Evolutionary conservation across 768 basidiomycete genomes (phyloP), one percentile per base, ranked within the genome.

Genomic region (Mycena belliarum): DNA sequence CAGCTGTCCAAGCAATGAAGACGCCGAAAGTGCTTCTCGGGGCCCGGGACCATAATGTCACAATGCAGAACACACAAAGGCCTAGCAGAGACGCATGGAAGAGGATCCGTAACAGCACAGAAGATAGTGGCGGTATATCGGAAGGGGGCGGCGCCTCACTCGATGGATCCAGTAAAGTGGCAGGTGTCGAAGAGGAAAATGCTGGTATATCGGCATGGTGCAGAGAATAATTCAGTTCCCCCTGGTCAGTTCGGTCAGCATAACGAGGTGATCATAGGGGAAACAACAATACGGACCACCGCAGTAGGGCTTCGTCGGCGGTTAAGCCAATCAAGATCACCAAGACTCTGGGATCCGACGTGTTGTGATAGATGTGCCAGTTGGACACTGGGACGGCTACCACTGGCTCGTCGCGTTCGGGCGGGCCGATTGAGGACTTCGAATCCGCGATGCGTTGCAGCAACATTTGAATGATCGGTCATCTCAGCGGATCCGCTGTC

Each of bases 271-370:
- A 48, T 59, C 16, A 24, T 26, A 15, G 33, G n/a, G n/a, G n/a
- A n/a, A n/a, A 35, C 20, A 53, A 7, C 12, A 12, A 12, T 40
- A 75, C 86, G 67, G 69, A 91, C 90, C 74, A 88, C 83, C 54
- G 82, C 80, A 65, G 84, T 86, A 28, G 88, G 72, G 68, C 86
- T 90, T 55, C 89, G 81, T 50, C 91, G 79, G 49, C 87, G 82
- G 55, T 87, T 81, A 32, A 91, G 74, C 91, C 91, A 93, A 67
- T 89, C 89, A 48, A 89, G 76, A 66, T 93, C 89, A 28, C 84
- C 83, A 37, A 91, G 73, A 59, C 80, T 85, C 55, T 83, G 29
- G 66, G 70, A 40, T 50, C 56, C 43, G 57, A 60, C 12, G 55
- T 52, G 18, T 49, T 62, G 49, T 51, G 54, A 58, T 57, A 61